Base-by-base conservation (phyloP, 176 grass and related monocot species). In the Tuctoria greenei region DNA sequence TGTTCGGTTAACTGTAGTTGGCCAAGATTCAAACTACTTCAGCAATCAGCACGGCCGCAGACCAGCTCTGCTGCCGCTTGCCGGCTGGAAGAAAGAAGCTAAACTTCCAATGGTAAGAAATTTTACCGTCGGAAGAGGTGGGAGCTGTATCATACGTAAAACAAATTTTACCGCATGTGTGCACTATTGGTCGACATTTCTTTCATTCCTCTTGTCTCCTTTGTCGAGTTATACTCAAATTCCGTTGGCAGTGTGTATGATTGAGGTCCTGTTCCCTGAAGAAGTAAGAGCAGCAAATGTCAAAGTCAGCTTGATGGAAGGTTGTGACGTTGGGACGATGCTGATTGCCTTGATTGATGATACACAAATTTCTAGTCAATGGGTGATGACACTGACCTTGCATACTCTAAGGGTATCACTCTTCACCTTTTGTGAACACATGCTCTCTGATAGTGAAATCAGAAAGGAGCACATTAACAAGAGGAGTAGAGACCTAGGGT, bases 261-360 rank as follows among this genome's bases (percentile, higher is more conserved):
- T 47, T 44, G 52, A 60, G 38, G 60, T 45, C 59, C 20, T 5
- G 26, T 38, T 61, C 14, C 86, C 7, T 36, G 39, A 45, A 45
- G 25, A 31, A 47, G 9, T 18, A 49, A 70, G 20, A 35, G 18
- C 0, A 57, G n/a, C 11, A 7, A 60, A 49, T 34, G 18, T 61
- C 21, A 15, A 71, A 46, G 77, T 68, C 76, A 79, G 18, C 65
- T 9, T 67, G 8, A n/a, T 57, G 24, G 64, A 58, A 68, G 18
- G 55, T 8, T 34, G 61, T 23, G 46, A 23, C 60, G n/a, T 34
- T 10, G 38, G 25, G 16, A 15, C 36, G 39, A 36, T 24, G 17
- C 64, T 69, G 38, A 59, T 8, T 42, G 64, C 25, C 4, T 60
- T 39, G 6, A 4, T 69, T 16, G 9, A 60, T 66, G 46, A 37